These are phyloP conservation scores for Arthrobotrys megalospora DNA, from an alignment of 2,329 filamentous ascomycete species.

Conservation along the genomic window DNA sequence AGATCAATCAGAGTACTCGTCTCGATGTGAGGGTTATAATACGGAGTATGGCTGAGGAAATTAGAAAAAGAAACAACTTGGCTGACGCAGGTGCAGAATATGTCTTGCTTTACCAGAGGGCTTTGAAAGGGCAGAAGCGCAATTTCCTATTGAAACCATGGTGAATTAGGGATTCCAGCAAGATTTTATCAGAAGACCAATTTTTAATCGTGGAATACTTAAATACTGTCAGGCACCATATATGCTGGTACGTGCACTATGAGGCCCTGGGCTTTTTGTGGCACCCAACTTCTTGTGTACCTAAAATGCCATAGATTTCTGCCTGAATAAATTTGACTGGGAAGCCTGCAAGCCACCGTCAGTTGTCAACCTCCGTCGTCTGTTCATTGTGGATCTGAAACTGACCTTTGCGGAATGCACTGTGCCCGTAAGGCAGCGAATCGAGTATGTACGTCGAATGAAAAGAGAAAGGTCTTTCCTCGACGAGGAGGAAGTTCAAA, in stretches of 20 bases:
- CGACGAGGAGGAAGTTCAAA: conserved; percentile 59
- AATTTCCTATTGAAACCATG: conserved; percentile 38
- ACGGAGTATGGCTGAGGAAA: conserved; percentile 24
- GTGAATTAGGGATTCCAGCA: conserved; percentile 48
- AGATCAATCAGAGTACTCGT: conserved; percentile 44
- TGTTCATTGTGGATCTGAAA: conserved; percentile 59
- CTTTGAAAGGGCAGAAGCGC: conserved; percentile 32
- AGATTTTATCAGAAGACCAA: conserved; percentile 37
- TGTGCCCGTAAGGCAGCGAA: conserved; percentile 59
- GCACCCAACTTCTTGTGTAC: conserved; percentile 58
- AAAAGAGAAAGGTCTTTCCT: conserved; percentile 59
- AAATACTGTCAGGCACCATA: conserved; percentile 47
- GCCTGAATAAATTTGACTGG: conserved; percentile 60
- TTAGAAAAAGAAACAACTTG: conserved; percentile 51
- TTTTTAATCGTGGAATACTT: conserved; percentile 50
- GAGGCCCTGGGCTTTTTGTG: conserved; percentile 59
- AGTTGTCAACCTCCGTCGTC: conserved; percentile 60
- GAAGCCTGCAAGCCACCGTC: conserved; percentile 61
- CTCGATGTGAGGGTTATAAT: conserved; percentile 38
- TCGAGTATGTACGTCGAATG: conserved; percentile 51
- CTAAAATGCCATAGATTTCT: conserved; percentile 58
- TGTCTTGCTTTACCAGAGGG: conserved; percentile 45
- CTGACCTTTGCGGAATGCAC: conserved; percentile 61
- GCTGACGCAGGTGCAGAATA: conserved; percentile 46
- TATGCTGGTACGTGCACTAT: conserved; percentile 59